phyloP scores from a whole-genome alignment of 352 stramenopile genomes.

The Globisporangium paddicum region DNA sequence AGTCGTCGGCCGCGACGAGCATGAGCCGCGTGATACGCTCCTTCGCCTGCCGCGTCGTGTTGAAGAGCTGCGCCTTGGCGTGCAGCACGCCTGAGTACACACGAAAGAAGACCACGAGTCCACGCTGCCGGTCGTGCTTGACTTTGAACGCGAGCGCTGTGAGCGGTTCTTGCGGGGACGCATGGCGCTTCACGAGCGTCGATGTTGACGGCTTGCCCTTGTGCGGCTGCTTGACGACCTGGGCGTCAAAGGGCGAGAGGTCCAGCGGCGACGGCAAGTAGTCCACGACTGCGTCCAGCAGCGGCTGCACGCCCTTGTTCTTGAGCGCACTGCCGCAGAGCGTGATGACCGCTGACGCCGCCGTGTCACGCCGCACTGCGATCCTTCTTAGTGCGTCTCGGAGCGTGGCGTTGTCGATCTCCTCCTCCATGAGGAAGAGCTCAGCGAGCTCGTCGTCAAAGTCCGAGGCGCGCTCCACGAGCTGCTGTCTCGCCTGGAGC shows the following conservation, averaged over 20 bases:
- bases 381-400: constrained; percentile 59
- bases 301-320: constrained; percentile 93
- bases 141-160: constrained; percentile 71
- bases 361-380: constrained; percentile 39
- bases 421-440: constrained; percentile 69
- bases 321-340: constrained; percentile 67
- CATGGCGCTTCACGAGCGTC: constrained; percentile 24
- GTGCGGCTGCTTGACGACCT: constrained; percentile 23
- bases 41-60: constrained; percentile 59
- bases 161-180: constrained; percentile 43
- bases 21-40: constrained; percentile 76
- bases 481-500: constrained; percentile 33
- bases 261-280: constrained; percentile 97
- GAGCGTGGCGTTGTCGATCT: constrained; percentile 42
- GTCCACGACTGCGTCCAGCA: constrained; percentile 97
- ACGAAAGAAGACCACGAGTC: constrained; percentile 89
- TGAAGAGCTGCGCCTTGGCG: constrained; percentile 74
- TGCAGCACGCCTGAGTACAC: constrained; percentile 91
- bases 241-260: constrained; percentile 57
- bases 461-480: constrained; percentile 64
- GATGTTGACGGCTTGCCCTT: constrained; percentile 30
- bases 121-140: constrained; percentile 70
- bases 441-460: constrained; percentile 73
- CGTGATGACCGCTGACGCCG: constrained; percentile 43
- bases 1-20: constrained; percentile 87